Evolutionary conservation across 1,139 yeast genomes (phyloP), one percentile per base, ranked within the genome.

Genomic region (Nakaseomyces bracarensis): DNA sequence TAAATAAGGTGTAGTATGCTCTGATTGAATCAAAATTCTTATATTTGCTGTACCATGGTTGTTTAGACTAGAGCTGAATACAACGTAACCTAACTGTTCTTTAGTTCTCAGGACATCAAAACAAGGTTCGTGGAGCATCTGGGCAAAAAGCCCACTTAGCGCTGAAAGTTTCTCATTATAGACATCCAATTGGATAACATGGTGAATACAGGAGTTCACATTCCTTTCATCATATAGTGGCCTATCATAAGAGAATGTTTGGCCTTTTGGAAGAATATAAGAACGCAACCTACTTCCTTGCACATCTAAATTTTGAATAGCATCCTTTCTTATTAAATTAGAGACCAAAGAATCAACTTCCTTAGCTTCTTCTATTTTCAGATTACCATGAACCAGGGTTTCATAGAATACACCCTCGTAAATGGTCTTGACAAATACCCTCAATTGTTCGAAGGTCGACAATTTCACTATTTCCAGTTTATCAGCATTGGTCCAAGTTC

Each of bases 31-130:
- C 49, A 89, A 66, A n/a, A 91, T 65, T 52, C 95, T 71, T 50
- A 82, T 72, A 11, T 95, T 94, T 52, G 79, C 70, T 2, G 87
- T 74, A 9, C 93, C 82, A 57, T 94, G 74, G 1, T 85, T 75
- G 44, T 72, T 70, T 48, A 81, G 69, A 26, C 74, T 65, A 1
- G 94, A 84, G 29, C 93, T 79, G 59, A 85, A 86, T 0, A 91
- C 98, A 46, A 91, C 87, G 57, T 84, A 84, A 1, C 95, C 95
- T 28, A 84, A 69, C 60, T 91, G 97, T 63, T 91, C 98, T 54
- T 85, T 81, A 3, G 98, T 91, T 62, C 98, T 74, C 44, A 91
- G 71, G 50, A 83, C 85, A 59, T 85, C 81, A 62, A 91, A 91
- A 43, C 89, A 83, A 1, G 96, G 96, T 58, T 89, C 97, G 48